A percentile compares a stretch with the other conserved stretches of the same genome.
These are phyloP conservation scores for Saccharomyces hybrid DNA, from an alignment of 1,139 yeast species.

Conservation along the genomic window DNA sequence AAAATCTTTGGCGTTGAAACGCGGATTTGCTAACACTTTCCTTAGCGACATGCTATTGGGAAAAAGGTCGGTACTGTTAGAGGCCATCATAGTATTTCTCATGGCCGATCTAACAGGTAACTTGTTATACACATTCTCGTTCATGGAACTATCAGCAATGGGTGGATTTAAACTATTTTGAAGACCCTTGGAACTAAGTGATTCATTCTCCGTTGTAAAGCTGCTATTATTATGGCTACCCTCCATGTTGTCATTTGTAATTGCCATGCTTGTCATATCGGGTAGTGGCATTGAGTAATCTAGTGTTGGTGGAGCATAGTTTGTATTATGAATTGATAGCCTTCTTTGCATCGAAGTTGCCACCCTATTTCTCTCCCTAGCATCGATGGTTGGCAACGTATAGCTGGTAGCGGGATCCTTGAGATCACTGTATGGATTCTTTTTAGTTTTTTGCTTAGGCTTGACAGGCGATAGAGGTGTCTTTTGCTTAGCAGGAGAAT, in stretches of 20 bases:
- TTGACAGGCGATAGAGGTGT: slow-evolving; percentile 12
- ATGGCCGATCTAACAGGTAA: background rate
- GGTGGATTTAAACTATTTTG: background rate
- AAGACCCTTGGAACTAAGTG: background rate
- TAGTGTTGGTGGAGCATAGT: slow-evolving; percentile 24
- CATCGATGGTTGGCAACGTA: slow-evolving; percentile 30
- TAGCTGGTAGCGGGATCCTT: slow-evolving; percentile 20
- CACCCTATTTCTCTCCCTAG: slow-evolving; percentile 34
- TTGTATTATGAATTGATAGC: slow-evolving; percentile 33
- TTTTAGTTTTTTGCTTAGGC: slow-evolving; percentile 9
- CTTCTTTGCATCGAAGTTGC: slow-evolving; percentile 37
- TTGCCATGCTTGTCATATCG: background rate
- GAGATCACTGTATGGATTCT: slow-evolving; percentile 29
- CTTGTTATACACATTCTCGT: background rate
- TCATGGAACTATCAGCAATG: background rate
- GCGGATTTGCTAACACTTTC: slow-evolving; percentile 29
- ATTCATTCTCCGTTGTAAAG: background rate
- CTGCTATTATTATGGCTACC: background rate
- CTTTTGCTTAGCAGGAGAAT: slow-evolving; percentile 14
- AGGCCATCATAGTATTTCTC: background rate
- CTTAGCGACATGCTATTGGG: slow-evolving; percentile 12
- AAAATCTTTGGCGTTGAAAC: slow-evolving; percentile 44
- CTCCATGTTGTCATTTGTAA: background rate
- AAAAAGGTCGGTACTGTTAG: slow-evolving; percentile 1
- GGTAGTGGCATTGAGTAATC: slow-evolving; percentile 30